Base-by-base conservation (phyloP, 331 rosid species). In the Dryas integrifolia region DNA sequence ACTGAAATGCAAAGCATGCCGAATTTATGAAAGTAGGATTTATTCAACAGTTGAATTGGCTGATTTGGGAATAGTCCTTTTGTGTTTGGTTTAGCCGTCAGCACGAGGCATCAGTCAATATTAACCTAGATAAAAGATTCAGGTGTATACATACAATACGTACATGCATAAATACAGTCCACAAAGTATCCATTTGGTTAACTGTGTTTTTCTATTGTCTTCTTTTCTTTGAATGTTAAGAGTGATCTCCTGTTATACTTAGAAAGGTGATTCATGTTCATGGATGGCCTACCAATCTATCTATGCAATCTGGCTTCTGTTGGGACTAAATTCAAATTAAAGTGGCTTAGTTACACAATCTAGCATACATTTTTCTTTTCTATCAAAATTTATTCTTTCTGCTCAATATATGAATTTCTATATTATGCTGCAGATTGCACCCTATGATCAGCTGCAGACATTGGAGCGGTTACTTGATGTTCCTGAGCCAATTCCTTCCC, bases 361-460 rank as follows among this genome's bases (percentile, higher is more conserved):
- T 46, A 14, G 58, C 65, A 1, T 14, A 7, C 8, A 14, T 7
- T 6, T 30, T 56, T 46, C 1, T 13, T 5, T 8, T 24, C 9
- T 50, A 13, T 35, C 24, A 64, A 45, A 15, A 21, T 72, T 9
- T 67, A 26, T 67, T 38, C 18, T 59, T 56, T 39, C 1, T 72
- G 7, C 6, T 58, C 69, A 48, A 18, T 45, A 40, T 57, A 56
- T 75, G 12, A 59, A 18, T 51, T 73, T 65, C 30, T 74, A 24
- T 41, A 48, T 26, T 69, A 7, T 71, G 78, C 58, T 85, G 82
- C 92, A 92, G 97, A 89, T 95, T 76, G 98, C 98, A 69, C 98
- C 98, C 57, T 92, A 90, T 74, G 98, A 95, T 78, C 98, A 92
- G 77, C 75, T 95, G 53, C 99, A 92, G 85, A 89, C 82, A 65